Conservation (phyloP, 75 land plant genomes). For the Isoetes taiwanensis region DNA sequence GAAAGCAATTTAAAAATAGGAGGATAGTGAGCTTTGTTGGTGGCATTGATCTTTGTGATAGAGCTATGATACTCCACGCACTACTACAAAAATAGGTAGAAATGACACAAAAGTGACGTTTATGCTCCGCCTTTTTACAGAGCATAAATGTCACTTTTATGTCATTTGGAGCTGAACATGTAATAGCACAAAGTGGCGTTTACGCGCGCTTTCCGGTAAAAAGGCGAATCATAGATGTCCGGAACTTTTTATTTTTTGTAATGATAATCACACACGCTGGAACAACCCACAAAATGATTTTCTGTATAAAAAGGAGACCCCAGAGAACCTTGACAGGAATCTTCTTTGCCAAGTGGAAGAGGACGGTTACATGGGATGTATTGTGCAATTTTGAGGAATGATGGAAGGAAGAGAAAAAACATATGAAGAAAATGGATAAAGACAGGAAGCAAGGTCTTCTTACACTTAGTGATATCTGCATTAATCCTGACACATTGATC, state of each 20-base stretch:
- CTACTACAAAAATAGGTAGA: no score
- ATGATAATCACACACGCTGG: conserved; percentile 29
- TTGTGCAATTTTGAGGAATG: conserved; percentile 38
- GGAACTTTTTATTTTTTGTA: no score
- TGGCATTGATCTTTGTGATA: conserved; percentile 62
- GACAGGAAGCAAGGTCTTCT: not conserved
- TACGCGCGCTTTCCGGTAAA: no score
- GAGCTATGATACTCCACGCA: conserved; percentile 73
- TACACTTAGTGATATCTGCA: not conserved
- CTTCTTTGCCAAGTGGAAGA: conserved; percentile 29
- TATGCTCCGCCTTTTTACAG: no score
- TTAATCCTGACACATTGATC: no score
- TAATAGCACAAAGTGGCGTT: no score
- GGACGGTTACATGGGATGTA: conserved; percentile 40
- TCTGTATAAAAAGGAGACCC: conserved; percentile 38
- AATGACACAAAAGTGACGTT: no score
- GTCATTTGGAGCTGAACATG: no score
- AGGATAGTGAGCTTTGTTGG: conserved; percentile 57
- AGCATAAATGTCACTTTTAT: no score
- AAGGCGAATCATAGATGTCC: no score
- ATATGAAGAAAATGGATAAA: no score
- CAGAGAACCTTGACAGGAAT: conserved; percentile 54
- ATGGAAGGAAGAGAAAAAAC: no score
- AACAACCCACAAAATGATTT: conserved; percentile 26
- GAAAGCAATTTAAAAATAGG: conserved; percentile 23